Base-by-base conservation (phyloP, 2,329 filamentous ascomycete species). In the Aspergillus fumigatiaffinis region DNA sequence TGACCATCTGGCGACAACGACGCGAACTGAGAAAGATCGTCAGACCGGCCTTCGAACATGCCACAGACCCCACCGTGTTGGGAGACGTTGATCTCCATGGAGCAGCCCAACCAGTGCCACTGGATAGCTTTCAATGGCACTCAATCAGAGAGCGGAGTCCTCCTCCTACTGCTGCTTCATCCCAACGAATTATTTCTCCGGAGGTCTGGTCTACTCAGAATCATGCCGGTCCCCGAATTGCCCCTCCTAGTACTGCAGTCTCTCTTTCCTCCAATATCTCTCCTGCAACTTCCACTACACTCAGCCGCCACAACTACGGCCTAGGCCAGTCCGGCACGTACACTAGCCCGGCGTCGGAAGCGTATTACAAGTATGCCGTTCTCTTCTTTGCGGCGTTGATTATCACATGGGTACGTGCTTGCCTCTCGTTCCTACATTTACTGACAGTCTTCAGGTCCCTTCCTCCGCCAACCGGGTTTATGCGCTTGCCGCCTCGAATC, bases 381-480 rank as follows among this genome's bases (percentile, higher is more conserved):
- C 54, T 73, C 55, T 68, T 72, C 65, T 66, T 68, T 56, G 26
- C 70, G 21, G 71, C 71, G 12, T 58, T 75, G 49, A 54, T 73
- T 9, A 58, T 77, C 61, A 70, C 73, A 56, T 70, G 75, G 63
- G 63, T 70, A 59, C 38, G 63, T 49, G 9, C 8, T 38, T 21
- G 28, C 10, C 42, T 7, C 10, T 17, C 23, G 35, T 28, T 4
- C 3, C 4, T 21, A 10, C 20, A 28, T 25, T 4, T 28, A 20
- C 7, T 17, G 28, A 55, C 21, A 17, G 10, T 3, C 1, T 12
- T 4, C 17, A 68, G 65, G 61, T 91, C 60, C 90, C 83, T 2
- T 90, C 88, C 1, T 88, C 85, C 32, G 82, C 87, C 61, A 92
- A 93, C 70, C 82, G 90, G 5, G 81, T 92, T 17, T 91, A 87